A percentile compares a stretch with the other conserved stretches of the same genome.
Evolutionary conservation across 805 yeast species (phyloP).

Genomic region (Wickerhamiella australiensis): DNA sequence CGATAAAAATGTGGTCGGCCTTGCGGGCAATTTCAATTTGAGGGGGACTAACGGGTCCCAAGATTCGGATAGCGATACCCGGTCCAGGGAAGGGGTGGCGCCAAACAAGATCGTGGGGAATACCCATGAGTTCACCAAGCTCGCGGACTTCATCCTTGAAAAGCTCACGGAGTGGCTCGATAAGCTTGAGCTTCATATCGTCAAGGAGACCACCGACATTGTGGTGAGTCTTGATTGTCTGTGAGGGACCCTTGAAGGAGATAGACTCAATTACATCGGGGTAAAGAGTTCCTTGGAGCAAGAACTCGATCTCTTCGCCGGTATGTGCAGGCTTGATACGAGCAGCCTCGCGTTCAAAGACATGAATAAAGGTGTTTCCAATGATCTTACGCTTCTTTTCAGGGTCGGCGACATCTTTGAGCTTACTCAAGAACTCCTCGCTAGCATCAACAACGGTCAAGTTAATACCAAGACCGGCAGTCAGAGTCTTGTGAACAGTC

Average conservation of each 20-base stretch:
- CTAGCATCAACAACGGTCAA: constrained; percentile 89
- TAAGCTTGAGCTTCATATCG: constrained; percentile 94
- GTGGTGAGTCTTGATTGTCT: constrained; percentile 98
- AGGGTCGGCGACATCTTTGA: constrained; percentile 93
- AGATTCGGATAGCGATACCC: constrained; percentile 95
- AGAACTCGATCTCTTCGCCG: constrained; percentile 81
- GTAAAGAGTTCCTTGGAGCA: constrained; percentile 93
- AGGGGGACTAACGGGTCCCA: constrained; percentile 88
- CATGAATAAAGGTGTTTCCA: constrained; percentile 95
- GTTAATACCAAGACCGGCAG: constrained; percentile 89
- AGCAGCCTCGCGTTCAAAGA: constrained; percentile 92
- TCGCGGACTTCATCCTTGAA: constrained; percentile 98
- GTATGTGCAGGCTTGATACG: constrained; percentile 69
- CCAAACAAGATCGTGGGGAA: constrained; percentile 96
- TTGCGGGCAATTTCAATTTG: constrained; percentile 96
- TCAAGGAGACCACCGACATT: constrained; percentile 97
- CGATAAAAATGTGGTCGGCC: constrained; percentile 92
- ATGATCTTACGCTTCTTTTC: constrained; percentile 98
- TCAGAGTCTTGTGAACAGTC: constrained; percentile 75
- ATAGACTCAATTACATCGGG: constrained; percentile 98
- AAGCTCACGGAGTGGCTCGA: constrained; percentile 96
- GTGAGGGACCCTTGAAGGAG: constrained; percentile 98
- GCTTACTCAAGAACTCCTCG: constrained; percentile 72
- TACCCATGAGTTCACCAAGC: constrained; percentile 86
- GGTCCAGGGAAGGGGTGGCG: constrained; percentile 99